These are phyloP conservation scores for Grammothele lineata DNA, from an alignment of 768 basidiomycete species.

Conservation along the genomic window DNA sequence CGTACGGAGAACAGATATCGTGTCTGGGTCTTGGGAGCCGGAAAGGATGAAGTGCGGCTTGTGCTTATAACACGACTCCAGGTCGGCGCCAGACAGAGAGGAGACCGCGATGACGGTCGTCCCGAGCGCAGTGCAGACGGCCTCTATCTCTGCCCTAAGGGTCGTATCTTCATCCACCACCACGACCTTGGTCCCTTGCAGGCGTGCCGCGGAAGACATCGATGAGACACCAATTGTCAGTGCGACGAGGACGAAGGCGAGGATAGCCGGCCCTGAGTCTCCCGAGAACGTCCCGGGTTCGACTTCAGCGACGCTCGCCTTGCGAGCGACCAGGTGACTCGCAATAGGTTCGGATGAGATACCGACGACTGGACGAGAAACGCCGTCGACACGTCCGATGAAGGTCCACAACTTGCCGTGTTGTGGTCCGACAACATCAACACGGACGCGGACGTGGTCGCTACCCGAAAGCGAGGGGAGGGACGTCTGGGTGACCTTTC, in stretches of 20 bases:
- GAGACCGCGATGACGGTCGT: no score
- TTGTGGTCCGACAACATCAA: not conserved
- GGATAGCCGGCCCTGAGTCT: not conserved
- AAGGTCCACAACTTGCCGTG: not conserved
- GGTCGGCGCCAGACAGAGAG: no score
- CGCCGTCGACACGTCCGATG: not conserved
- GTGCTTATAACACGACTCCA: no score
- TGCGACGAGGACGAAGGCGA: not conserved
- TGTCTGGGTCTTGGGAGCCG: not conserved
- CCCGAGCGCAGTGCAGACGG: no score
- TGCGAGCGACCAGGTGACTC: conserved; percentile 4
- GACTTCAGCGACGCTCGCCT: not conserved
- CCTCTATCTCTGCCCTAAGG: no score
- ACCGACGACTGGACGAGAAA: not conserved
- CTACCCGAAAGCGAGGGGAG: not conserved
- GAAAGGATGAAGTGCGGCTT: not conserved
- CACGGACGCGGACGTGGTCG: conserved; percentile 1
- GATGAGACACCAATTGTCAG: not conserved
- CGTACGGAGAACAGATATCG: not conserved
- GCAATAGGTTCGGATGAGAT: conserved; percentile 2
- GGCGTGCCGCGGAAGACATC: no score
- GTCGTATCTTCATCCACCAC: no score
- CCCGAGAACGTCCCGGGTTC: no score
- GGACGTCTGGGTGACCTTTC: not conserved
- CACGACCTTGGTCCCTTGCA: no score